phyloP scores from a whole-genome alignment of 2,329 filamentous ascomycete species.

The Penicillium sumatraense region DNA sequence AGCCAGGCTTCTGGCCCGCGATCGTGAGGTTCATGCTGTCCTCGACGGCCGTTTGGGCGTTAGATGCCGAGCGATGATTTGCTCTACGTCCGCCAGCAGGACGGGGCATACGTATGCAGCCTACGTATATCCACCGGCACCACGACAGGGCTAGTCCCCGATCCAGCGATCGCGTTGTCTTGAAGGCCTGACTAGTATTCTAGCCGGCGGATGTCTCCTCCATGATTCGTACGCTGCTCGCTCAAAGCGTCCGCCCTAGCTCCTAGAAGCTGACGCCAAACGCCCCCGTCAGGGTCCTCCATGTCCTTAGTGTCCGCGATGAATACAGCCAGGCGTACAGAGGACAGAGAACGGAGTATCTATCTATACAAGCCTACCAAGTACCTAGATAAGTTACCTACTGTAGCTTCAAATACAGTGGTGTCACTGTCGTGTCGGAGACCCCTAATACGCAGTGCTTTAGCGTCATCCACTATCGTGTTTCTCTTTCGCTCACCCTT shows the following conservation, averaged over 20 bases:
- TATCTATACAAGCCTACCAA: background rate
- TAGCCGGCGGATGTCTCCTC: constrained; percentile 6
- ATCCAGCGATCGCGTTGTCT: constrained; percentile 15
- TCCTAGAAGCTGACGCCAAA: constrained; percentile 22
- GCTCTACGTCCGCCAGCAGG: constrained; percentile 7
- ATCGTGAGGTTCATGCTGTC: constrained; percentile 16
- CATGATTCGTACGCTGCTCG: constrained; percentile 18
- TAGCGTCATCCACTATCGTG: background rate
- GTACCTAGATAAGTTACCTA: background rate
- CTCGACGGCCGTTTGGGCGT: constrained; percentile 13
- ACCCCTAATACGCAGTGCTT: background rate
- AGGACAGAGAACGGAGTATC: no score
- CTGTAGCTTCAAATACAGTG: background rate
- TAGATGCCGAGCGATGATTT: constrained; percentile 23
- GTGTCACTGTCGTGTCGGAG: background rate
- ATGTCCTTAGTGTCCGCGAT: constrained; percentile 7
- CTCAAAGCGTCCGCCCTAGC: background rate
- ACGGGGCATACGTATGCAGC: constrained; percentile 29
- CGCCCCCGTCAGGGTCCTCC: constrained; percentile 16
- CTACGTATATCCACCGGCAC: constrained; percentile 26
- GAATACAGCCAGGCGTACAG: background rate
- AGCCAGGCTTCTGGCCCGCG: constrained; percentile 25
- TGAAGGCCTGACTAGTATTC: constrained; percentile 3
- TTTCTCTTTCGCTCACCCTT: background rate
- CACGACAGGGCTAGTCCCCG: constrained; percentile 13